Evolutionary conservation across 2,329 filamentous ascomycete genomes (phyloP).

Genomic region (Sordariomycetes sp.): DNA sequence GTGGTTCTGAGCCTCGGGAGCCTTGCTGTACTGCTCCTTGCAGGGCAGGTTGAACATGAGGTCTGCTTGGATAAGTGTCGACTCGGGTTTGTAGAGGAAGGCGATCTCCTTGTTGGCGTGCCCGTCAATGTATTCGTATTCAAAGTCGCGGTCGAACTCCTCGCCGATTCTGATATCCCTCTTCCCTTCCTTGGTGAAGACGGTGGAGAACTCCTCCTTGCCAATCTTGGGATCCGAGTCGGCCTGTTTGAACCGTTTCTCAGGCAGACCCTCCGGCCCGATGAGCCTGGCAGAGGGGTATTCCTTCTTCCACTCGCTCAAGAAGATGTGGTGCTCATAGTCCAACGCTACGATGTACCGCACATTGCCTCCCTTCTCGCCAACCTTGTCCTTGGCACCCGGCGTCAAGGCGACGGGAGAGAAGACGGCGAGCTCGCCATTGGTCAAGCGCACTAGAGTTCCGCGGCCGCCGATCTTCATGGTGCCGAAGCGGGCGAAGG

Average conservation of each 20-base stretch:
- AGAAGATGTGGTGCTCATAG: slow-evolving; percentile 89
- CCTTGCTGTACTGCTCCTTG: slow-evolving; percentile 75
- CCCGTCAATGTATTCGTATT: slow-evolving; percentile 71
- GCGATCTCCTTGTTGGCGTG: slow-evolving; percentile 83
- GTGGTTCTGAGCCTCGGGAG: slow-evolving; percentile 27
- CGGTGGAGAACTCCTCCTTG: slow-evolving; percentile 50
- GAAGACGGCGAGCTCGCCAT: slow-evolving; percentile 77
- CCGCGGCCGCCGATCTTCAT: slow-evolving; percentile 80
- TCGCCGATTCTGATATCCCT: slow-evolving; percentile 46
- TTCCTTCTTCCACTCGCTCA: slow-evolving; percentile 73
- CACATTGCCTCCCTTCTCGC: slow-evolving; percentile 58
- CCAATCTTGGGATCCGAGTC: slow-evolving; percentile 32
- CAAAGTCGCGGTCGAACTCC: slow-evolving; percentile 83
- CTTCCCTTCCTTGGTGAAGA: slow-evolving; percentile 55
- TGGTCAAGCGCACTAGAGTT: slow-evolving; percentile 74
- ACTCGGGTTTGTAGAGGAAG: slow-evolving; percentile 71
- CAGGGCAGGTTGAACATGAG: slow-evolving; percentile 86
- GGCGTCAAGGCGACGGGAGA: slow-evolving; percentile 81
- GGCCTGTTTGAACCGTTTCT: slow-evolving; percentile 61
- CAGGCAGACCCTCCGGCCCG: slow-evolving; percentile 71
- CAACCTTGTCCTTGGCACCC: slow-evolving; percentile 55
- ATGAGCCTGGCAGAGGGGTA: slow-evolving; percentile 75
- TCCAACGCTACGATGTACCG: slow-evolving; percentile 83
- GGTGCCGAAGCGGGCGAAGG: slow-evolving; percentile 72
- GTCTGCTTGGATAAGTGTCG: slow-evolving; percentile 80